Conservation (phyloP, 805 yeast genomes). For the Wickerhamomyces pijperi region DNA sequence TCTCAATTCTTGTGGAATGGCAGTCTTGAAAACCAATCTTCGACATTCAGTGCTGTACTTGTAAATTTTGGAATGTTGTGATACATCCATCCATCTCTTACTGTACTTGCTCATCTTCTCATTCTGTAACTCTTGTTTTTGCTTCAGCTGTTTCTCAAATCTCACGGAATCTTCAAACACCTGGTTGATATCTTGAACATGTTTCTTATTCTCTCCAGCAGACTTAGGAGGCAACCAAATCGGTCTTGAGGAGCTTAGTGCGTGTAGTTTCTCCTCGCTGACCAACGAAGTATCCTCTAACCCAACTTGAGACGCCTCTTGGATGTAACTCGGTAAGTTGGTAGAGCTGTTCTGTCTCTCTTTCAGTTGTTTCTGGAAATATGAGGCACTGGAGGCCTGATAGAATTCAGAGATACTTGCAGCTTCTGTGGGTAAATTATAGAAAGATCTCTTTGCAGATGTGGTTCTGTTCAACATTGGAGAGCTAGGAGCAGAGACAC, state of each 20-base stretch:
- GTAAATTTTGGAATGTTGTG: constrained; percentile 4
- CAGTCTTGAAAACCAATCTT: constrained; percentile 13
- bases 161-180: constrained; percentile 21
- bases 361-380: constrained; percentile 9
- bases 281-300: constrained; percentile 51
- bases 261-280: constrained; percentile 24
- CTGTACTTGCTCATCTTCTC: constrained; percentile 8
- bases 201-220: constrained; percentile 39
- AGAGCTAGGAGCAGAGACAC: constrained; percentile 3
- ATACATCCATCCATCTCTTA: constrained; percentile 14
- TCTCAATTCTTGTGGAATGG: constrained; percentile 14
- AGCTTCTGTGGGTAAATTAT: constrained; percentile 14
- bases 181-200: constrained; percentile 39
- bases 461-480: background rate
- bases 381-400: constrained; percentile 10
- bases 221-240: constrained; percentile 61
- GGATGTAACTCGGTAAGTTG: constrained; percentile 25
- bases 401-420: constrained; percentile 15
- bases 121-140: background rate
- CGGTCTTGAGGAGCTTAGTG: constrained; percentile 47
- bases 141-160: constrained; percentile 8
- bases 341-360: constrained; percentile 10
- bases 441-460: constrained; percentile 3
- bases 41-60: constrained; percentile 12
- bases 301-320: constrained; percentile 26